Evolutionary conservation across 495 filamentous ascomycete genomes (phyloP).

Genomic region (Neurospora pannonica): DNA sequence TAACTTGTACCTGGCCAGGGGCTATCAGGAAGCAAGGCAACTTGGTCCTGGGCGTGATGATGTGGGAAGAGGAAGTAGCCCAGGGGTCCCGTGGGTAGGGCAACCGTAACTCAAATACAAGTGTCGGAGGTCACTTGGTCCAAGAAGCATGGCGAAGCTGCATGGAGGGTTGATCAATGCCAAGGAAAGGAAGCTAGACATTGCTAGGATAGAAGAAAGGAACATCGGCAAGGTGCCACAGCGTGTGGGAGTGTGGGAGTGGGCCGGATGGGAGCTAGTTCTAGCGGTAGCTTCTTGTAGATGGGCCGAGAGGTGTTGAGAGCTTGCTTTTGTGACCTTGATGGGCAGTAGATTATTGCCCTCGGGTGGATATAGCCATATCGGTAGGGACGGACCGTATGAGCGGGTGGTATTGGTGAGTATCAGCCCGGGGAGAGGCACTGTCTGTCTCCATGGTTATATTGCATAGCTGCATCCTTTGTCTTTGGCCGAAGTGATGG

Average conservation of each 20-base stretch:
- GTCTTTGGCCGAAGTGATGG: not conserved
- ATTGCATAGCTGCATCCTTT: constrained; percentile 14
- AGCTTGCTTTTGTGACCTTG: constrained; percentile 4
- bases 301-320: not conserved
- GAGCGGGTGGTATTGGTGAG: constrained; percentile 26
- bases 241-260: constrained; percentile 17
- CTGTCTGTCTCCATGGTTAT: constrained; percentile 5
- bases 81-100: not conserved
- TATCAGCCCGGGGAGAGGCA: constrained; percentile 5
- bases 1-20: not conserved
- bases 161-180: constrained; percentile 1
- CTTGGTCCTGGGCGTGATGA: not conserved
- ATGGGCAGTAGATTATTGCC: constrained; percentile 11
- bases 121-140: constrained; percentile 3
- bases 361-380: constrained; percentile 28
- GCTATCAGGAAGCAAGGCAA: not conserved
- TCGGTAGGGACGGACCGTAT: constrained; percentile 36
- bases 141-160: constrained; percentile 1
- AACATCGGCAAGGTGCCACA: constrained; percentile 22
- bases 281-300: constrained; percentile 16
- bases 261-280: constrained; percentile 6
- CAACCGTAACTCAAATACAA: constrained; percentile 1
- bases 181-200: not conserved
- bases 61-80: not conserved
- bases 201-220: constrained; percentile 5